Base-by-base conservation (phyloP, 345 rosid species). In the Boechera stricta region DNA sequence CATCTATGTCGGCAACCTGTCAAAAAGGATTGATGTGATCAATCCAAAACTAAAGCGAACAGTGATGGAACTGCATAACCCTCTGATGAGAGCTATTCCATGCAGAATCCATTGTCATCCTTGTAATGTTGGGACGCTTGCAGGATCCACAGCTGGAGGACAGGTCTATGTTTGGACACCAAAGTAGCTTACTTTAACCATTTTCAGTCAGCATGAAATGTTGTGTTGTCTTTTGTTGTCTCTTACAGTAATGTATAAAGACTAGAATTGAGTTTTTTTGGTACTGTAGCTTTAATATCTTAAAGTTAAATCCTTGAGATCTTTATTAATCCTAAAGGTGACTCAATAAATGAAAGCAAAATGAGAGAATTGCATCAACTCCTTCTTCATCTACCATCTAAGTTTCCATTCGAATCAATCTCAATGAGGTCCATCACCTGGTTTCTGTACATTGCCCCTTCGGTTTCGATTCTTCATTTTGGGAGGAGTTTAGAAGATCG, bases 21-120 rank as follows among this genome's bases (percentile, higher is more conserved):
- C 76, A 51, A 84, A 83, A 78, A 86, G 82, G 67, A 87, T 94
- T 7, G 95, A 91, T 83, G 87, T 90, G 53, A 85, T 92, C 72
- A 89, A 89, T 65, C 61, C 77, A 1, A 44, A 67, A 12, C 69
- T 51, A 71, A 69, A 71, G 49, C 80, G 60, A 84, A 55, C 62
- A 55, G 71, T 86, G 47, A 73, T 35, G 82, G 86, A 84, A 4
- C 80, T 90, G 38, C 57, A 73, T 69, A 77, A 87, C 62, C 85
- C 91, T 3, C 15, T 79, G 11, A 65, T 83, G 72, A 72, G 75
- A 67, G 89, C 97, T 4, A 92, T 90, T 60, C 92, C 91, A 11
- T 89, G 91, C 82, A 84, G 91, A 82, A 82, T 92, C 39, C 76
- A 86, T 82, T 84, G 85, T 0, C 97, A 94, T 77, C 98, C 94